Conservation (phyloP, 805 yeast species). For the Cyberlindnera sargentensis region DNA sequence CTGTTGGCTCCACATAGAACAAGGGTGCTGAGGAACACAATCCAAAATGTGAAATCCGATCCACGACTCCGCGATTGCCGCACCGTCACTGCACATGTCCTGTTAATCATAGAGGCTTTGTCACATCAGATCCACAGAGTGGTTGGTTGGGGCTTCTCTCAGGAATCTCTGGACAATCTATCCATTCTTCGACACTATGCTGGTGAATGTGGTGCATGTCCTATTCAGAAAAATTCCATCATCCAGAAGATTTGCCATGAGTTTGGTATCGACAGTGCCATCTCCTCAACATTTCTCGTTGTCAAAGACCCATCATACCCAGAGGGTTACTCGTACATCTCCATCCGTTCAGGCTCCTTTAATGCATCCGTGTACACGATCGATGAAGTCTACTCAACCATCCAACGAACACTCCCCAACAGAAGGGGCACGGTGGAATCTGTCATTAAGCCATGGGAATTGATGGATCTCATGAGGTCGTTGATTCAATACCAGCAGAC, state of each 20-base stretch:
- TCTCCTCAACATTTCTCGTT: slow-evolving; percentile 5
- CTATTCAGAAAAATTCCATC: slow-evolving; percentile 3
- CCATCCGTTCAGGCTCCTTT: slow-evolving; percentile 1
- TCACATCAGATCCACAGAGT: slow-evolving; percentile 3
- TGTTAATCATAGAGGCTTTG: slow-evolving; percentile 6
- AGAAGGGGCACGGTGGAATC: slow-evolving; percentile 1
- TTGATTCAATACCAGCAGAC: slow-evolving; percentile 3
- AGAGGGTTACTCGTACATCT: slow-evolving; percentile 9
- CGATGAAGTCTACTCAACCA: slow-evolving; percentile 1
- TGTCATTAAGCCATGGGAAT: slow-evolving; percentile 4
- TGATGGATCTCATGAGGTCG: neutral
- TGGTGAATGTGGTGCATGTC: slow-evolving; percentile 11
- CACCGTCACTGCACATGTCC: slow-evolving; percentile 7
- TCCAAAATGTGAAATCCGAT: neutral
- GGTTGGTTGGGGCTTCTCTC: neutral
- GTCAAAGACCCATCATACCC: slow-evolving; percentile 5
- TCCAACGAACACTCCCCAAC: neutral
- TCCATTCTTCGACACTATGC: slow-evolving; percentile 13
- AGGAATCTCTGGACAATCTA: slow-evolving; percentile 7
- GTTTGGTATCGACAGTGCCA: slow-evolving; percentile 3
- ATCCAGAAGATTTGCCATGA: slow-evolving; percentile 8
- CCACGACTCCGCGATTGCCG: neutral
- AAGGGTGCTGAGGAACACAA: neutral
- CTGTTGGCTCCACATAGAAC: slow-evolving; percentile 12
- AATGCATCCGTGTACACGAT: slow-evolving; percentile 4